phyloP scores from a whole-genome alignment of 225 moss, liverwort and hornwort species.

The Polytrichum commune region DNA sequence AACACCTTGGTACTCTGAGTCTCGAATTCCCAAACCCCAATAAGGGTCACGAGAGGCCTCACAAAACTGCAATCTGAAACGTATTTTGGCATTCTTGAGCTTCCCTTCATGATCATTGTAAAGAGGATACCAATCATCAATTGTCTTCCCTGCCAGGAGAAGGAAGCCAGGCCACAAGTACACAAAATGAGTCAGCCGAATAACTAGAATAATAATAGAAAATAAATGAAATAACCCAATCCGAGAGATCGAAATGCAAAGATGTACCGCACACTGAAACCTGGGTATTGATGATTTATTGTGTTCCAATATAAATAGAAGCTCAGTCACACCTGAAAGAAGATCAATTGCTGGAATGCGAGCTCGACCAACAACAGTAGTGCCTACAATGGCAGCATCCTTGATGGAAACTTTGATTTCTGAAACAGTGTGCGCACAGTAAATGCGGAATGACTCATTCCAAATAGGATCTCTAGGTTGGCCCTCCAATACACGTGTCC shows the following conservation, averaged over 20 bases:
- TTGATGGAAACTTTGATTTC: conserved; percentile 48
- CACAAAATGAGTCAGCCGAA: too few species aligned
- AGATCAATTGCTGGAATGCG: conserved; percentile 42
- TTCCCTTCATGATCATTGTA: conserved; percentile 5
- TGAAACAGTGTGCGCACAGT: conserved; percentile 45
- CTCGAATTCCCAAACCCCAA: conserved; percentile 47
- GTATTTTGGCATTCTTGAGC: conserved; percentile 26
- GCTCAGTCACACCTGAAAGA: conserved; percentile 30
- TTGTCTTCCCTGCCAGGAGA: conserved; percentile 5
- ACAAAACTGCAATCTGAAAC: conserved; percentile 50
- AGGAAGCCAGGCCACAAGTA: too few species aligned
- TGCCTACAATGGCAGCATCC: conserved; percentile 57
- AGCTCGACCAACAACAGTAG: conserved; percentile 48
- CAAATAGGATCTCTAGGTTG: conserved; percentile 57
- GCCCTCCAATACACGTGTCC: conserved; percentile 44
- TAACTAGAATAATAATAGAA: too few species aligned
- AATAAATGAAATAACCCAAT: not conserved
- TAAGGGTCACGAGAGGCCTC: conserved; percentile 39
- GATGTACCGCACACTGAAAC: conserved; percentile 5
- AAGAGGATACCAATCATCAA: conserved; percentile 12
- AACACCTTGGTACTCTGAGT: conserved; percentile 52
- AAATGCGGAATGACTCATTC: conserved; percentile 55
- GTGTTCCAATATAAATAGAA: not conserved
- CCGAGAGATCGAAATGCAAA: not conserved
- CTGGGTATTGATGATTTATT: not conserved